Conservation (phyloP, 768 basidiomycete genomes). For the Pleurotus djamor region DNA sequence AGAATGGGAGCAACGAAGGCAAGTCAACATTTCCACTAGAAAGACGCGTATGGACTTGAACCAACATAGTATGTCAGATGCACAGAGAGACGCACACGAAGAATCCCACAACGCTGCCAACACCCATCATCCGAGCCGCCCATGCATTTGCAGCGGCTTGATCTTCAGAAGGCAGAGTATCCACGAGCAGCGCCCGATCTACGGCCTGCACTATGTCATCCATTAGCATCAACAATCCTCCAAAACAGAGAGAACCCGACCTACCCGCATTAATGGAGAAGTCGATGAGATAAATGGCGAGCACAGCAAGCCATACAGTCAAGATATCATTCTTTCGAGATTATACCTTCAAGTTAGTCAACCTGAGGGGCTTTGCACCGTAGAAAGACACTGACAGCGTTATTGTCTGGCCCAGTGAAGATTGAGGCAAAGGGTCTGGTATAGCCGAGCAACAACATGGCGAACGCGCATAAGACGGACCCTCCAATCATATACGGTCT, state of each 20-base stretch:
- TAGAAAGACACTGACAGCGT: constrained; percentile 21
- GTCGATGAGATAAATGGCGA: constrained; percentile 50
- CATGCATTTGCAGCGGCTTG: constrained; percentile 92
- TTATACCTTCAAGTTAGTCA: not conserved
- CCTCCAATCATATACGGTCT: constrained; percentile 84
- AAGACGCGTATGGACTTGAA: not conserved
- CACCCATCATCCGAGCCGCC: constrained; percentile 90
- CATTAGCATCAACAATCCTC: not conserved
- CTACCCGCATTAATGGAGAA: constrained; percentile 54
- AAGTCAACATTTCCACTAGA: constrained; percentile 80
- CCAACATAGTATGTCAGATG: too few species aligned
- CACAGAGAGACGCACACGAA: constrained; percentile 59
- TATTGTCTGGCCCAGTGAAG: constrained; percentile 31
- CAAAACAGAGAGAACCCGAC: constrained; percentile 8
- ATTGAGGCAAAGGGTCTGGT: constrained; percentile 64
- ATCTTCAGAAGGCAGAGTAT: constrained; percentile 67
- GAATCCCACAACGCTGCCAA: constrained; percentile 86
- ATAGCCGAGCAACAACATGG: constrained; percentile 84
- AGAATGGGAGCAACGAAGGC: constrained; percentile 61
- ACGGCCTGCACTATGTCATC: constrained; percentile 70
- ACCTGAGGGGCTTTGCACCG: not conserved
- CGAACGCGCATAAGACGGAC: constrained; percentile 58
- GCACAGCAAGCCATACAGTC: constrained; percentile 76
- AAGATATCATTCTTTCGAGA: constrained; percentile 52
- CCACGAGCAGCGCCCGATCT: constrained; percentile 89